Base-by-base conservation (phyloP, 2,329 filamentous ascomycete species). In the Cladosporium phlei region DNA sequence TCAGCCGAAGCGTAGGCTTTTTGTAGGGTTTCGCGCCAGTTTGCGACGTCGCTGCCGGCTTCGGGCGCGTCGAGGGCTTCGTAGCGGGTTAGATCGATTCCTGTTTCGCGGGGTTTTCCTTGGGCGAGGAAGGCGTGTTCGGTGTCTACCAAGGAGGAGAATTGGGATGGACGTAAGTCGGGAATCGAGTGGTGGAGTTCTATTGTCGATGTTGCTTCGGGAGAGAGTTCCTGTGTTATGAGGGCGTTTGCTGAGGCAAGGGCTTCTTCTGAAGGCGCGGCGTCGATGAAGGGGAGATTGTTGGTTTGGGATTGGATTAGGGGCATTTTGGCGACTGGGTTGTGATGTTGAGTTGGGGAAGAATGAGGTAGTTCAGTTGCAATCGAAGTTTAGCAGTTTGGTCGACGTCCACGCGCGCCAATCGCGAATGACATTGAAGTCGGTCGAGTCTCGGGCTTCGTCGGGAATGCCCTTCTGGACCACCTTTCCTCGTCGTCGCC, bases 281-380 rank as follows among this genome's bases (percentile, higher is more conserved):
- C 61, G 70, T 98, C 91, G 66, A 97, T 85, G 69, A 95, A 91
- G 38, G 87, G 86, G 17, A 94, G 80, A 17, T 85, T 88, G 63
- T 93, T 86, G 69, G 89, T 84, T 52, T 83, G 77, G 64, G 80
- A 78, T 53, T 78, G 78, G 52, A 83, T 80, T 50, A 85, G 74
- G 52, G 84, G 77, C 83, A 87, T 86, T 53, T 62, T 70, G 55
- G 52, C 16, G 29, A 21, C 25, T 22, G 17, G n/a, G n/a, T n/a
- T n/a, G n/a, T 45, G 14, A 24, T 16, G 21, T 34, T 14, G 10
- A 2, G 22, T 1, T 33, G 3, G 16, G 10, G 3, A 0, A 11
- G 1, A 22, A 25, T 39, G 37, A 39, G 24, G 22, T 5, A n/a
- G n/a, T n/a, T n/a, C n/a, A n/a, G n/a, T n/a, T n/a, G n/a, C n/a